Base-by-base conservation (phyloP, 805 yeast species). In the Ogataea neopini region DNA sequence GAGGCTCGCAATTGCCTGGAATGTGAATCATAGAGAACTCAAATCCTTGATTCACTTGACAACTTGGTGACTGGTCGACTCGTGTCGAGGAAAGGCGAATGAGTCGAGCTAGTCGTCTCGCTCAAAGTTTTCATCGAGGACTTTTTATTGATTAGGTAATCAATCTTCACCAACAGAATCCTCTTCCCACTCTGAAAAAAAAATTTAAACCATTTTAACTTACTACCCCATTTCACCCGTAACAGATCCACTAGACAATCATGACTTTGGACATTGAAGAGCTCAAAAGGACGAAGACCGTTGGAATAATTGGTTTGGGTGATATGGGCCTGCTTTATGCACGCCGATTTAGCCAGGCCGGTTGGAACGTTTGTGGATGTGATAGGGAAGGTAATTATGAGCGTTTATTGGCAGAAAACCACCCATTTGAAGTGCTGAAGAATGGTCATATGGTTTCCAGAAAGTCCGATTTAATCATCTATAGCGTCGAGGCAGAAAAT, bases 241-340 rank as follows among this genome's bases (percentile, higher is more conserved):
- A n/a, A 4, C 30, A 6, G 25, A 13, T 28, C 20, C 20, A 4
- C 9, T n/a, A 7, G 15, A n/a, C 7, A 15, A 15, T 29, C 17
- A 37, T 14, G 32, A 23, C 4, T 4, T 5, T 37, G n/a, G 48
- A 51, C 22, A 55, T 62, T 4, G 45, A 48, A 17, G 33, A 48
- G 20, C 49, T 57, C 19, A 50, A 66, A 26, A 38, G 45, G 11
- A 53, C 71, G 17, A 85, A 84, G 62, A 73, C 73, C 17, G 78
- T 94, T 39, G 99, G 99, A 1, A 86, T 94, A 53, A 91, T 94
- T 50, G 99, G 99, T 2, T 77, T 92, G 29, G 99, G 99, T 25
- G 98, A 92, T 65, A 94, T 94, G 99, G 99, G 99, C 6, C 70
- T 80, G 30, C 69, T 94, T 58, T 94, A 94, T 61, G 97, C 98